Base-by-base conservation (phyloP, 2,329 filamentous ascomycete genomes). In the Graphiopsis chlorocephala region DNA sequence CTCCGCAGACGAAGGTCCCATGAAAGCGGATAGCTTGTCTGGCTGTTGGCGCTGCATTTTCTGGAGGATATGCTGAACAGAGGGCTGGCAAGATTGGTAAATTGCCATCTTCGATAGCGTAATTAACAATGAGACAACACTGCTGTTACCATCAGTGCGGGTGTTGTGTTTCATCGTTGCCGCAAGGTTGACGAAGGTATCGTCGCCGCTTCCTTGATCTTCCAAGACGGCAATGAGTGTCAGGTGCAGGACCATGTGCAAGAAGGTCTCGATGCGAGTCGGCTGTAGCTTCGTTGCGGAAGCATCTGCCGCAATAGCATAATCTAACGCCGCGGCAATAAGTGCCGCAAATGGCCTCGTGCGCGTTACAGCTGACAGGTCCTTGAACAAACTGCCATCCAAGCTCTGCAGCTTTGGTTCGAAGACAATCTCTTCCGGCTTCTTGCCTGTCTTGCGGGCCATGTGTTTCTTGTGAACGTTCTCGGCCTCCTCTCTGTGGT, bases 401-500 rank as follows among this genome's bases (percentile, higher is more conserved):
- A 98, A 92, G 12, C 87, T 85, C 20, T 88, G 87, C 56, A 97
- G 83, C 71, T 88, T 92, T 0, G 96, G 93, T 77, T 98, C 94
- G 74, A 92, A 97, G 2, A 98, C 93, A 65, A 98, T 88, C 62
- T 97, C 93, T 47, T 92, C 88, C 1, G 86, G 81, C 50, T 88
- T 83, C 75, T 93, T 93, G 20, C 93, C 93, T 0, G 90, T 92
- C 78, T 91, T 93, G 79, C 93, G 93, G 12, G 93, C 91, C 82
- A 95, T 88, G 82, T 91, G 90, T 72, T 90, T 89, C 71, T 90
- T 92, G 80, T 95, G 97, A 3, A 93, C 90, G 70, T 86, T 88
- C 77, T 99, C 95, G 0, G 94, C 92, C 76, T 99, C 95, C 74
- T 99, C 95, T 59, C 95, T 87, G 76, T 98, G 94, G 72, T 99